These are phyloP conservation scores for Sporothrix dimorphospora DNA, from an alignment of 2,329 filamentous ascomycete genomes.

Conservation along the genomic window DNA sequence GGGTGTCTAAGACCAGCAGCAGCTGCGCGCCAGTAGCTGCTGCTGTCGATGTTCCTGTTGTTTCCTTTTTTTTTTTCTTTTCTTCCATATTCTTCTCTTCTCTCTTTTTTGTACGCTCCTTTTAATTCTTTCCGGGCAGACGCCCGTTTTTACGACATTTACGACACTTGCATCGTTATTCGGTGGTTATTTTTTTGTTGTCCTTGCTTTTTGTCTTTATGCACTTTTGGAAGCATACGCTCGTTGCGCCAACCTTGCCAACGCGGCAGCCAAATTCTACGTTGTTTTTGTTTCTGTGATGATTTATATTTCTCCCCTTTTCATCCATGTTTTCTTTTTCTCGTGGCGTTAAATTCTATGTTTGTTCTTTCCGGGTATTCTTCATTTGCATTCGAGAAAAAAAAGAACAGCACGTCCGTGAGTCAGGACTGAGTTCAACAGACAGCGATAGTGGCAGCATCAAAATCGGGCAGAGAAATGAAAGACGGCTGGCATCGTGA, in stretches of 20 bases:
- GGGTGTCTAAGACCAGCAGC: conserved; percentile 70
- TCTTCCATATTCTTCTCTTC: not conserved
- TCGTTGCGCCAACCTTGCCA: not conserved
- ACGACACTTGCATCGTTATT: conserved; percentile 14
- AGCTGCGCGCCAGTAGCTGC: no score
- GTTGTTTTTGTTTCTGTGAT: conserved; percentile 21
- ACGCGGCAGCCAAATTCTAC: not conserved
- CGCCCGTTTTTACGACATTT: not conserved
- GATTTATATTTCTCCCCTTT: not conserved
- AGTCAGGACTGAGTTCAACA: not conserved
- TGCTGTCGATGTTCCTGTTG: no score
- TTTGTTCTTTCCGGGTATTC: not conserved
- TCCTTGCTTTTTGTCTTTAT: conserved; percentile 21
- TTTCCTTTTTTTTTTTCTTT: not conserved
- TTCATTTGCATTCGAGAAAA: not conserved
- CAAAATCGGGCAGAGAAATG: not conserved
- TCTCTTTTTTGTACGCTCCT: not conserved
- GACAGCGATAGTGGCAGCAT: not conserved
- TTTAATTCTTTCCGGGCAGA: not conserved
- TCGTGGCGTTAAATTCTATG: not conserved
- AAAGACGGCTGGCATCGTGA: no score
- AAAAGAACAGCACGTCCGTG: not conserved
- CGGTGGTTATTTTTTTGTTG: conserved; percentile 21
- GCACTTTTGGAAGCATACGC: not conserved
- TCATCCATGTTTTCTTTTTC: not conserved